These are phyloP conservation scores for Candida quercuum DNA, from an alignment of 805 yeast species.

Conservation along the genomic window DNA sequence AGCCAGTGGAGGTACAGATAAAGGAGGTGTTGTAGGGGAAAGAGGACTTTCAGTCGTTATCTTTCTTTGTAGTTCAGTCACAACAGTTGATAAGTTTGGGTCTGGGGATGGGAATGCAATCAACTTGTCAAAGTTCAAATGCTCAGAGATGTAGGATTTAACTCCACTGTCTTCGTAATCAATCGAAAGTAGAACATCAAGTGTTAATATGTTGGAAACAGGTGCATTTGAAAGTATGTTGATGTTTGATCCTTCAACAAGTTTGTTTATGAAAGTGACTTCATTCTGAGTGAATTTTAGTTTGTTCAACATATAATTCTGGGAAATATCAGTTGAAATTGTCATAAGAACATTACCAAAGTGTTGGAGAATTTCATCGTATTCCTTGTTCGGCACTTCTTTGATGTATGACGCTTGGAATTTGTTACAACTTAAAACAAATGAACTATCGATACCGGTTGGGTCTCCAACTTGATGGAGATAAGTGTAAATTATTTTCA, in stretches of 20 bases:
- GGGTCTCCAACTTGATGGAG: conserved; percentile 21
- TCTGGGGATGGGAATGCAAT: conserved; percentile 7
- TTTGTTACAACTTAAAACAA: conserved; percentile 24
- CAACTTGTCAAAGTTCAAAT: conserved; percentile 10
- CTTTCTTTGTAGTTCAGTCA: conserved; percentile 5
- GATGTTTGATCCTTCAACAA: not conserved
- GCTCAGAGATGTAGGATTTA: conserved; percentile 9
- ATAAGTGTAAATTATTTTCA: conserved; percentile 22
- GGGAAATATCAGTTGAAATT: conserved; percentile 15
- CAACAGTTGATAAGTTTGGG: conserved; percentile 12
- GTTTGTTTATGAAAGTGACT: conserved; percentile 14
- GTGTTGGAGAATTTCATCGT: conserved; percentile 22
- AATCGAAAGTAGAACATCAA: conserved; percentile 16
- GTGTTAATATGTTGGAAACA: conserved; percentile 12
- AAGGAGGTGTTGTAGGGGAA: not conserved
- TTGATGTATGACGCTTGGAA: conserved; percentile 19
- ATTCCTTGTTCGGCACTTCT: conserved; percentile 8
- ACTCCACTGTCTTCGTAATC: conserved; percentile 31
- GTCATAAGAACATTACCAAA: conserved; percentile 24
- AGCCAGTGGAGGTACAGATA: not conserved
- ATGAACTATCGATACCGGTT: conserved; percentile 21
- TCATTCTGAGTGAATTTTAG: conserved; percentile 18
- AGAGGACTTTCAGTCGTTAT: not conserved
- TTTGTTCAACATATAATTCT: conserved; percentile 24
- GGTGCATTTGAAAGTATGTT: conserved; percentile 6